A percentile compares a stretch with the other conserved stretches of the same genome.
These are phyloP conservation scores for Hondaea fermentalgiana DNA, from an alignment of 108 stramenopile genomes.

Conservation along the genomic window DNA sequence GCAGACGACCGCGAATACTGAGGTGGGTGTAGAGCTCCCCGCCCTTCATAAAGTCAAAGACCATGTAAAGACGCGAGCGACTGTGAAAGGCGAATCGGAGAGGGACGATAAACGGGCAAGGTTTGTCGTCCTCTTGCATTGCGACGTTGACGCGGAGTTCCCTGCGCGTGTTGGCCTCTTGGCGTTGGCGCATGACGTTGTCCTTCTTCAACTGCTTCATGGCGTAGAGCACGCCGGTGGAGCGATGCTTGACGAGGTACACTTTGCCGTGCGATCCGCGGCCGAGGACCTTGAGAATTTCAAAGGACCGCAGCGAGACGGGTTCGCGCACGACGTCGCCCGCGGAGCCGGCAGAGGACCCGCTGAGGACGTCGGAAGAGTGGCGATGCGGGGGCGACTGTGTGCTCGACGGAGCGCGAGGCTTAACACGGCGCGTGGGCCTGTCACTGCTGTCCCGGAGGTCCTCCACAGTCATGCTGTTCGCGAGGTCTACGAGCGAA, in stretches of 20 bases:
- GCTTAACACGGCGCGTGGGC: not conserved
- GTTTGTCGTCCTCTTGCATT: slow-evolving; percentile 47
- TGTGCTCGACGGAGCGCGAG: not conserved
- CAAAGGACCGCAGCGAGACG: slow-evolving; percentile 22
- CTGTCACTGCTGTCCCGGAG: not conserved
- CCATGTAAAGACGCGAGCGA: slow-evolving; percentile 48
- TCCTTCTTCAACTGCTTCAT: slow-evolving; percentile 57
- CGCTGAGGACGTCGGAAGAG: not conserved
- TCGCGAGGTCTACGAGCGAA: not conserved
- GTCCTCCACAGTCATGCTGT: not conserved
- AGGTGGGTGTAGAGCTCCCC: slow-evolving; percentile 59
- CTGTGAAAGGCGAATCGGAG: slow-evolving; percentile 57
- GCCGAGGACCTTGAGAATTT: slow-evolving; percentile 38
- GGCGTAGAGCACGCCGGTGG: slow-evolving; percentile 31
- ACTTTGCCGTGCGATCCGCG: slow-evolving; percentile 48
- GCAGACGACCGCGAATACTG: slow-evolving; percentile 42
- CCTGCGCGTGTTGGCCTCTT: slow-evolving; percentile 31
- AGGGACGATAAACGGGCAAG: slow-evolving; percentile 54
- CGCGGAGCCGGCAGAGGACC: not conserved
- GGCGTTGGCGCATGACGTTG: slow-evolving; percentile 29
- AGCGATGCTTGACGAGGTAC: slow-evolving; percentile 35
- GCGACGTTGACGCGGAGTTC: slow-evolving; percentile 43
- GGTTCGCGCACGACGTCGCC: not conserved
- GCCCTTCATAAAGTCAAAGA: slow-evolving; percentile 49
- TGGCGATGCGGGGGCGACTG: not conserved